These are phyloP conservation scores for Paraphaeosphaeria sporulosa DNA, from an alignment of 2,329 filamentous ascomycete genomes.

Conservation along the genomic window DNA sequence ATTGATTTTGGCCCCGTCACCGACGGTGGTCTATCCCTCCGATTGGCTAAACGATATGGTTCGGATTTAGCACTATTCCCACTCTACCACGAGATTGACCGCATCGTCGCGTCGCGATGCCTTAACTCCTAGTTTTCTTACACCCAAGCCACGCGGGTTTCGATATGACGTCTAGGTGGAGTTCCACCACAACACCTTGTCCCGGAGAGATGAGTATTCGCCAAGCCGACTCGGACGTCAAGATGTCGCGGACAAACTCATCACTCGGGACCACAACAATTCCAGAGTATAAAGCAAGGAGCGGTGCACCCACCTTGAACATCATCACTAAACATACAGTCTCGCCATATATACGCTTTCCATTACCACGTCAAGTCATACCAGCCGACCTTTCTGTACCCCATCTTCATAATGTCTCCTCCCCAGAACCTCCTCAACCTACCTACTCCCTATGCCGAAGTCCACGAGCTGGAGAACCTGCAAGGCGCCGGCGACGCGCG, in stretches of 20 bases:
- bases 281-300: background rate
- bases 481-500: conserved; percentile 50
- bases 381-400: background rate
- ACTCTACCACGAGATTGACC: background rate
- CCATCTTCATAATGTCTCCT: background rate
- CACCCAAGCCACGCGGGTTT: background rate
- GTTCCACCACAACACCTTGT: background rate
- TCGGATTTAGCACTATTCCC: background rate
- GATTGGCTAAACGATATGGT: background rate
- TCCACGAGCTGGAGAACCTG: conserved; percentile 17
- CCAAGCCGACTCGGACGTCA: background rate
- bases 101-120: background rate
- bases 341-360: background rate
- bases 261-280: background rate
- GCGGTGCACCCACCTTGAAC: background rate
- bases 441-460: conserved; percentile 19
- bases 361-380: background rate
- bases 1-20: background rate
- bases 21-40: background rate
- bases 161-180: background rate
- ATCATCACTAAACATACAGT: background rate
- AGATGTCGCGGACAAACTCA: background rate
- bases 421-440: conserved; percentile 1
- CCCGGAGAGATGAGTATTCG: background rate
- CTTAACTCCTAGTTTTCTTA: background rate